Conservation (phyloP, 2,329 filamentous ascomycete genomes). For the Monosporascus ibericus region DNA sequence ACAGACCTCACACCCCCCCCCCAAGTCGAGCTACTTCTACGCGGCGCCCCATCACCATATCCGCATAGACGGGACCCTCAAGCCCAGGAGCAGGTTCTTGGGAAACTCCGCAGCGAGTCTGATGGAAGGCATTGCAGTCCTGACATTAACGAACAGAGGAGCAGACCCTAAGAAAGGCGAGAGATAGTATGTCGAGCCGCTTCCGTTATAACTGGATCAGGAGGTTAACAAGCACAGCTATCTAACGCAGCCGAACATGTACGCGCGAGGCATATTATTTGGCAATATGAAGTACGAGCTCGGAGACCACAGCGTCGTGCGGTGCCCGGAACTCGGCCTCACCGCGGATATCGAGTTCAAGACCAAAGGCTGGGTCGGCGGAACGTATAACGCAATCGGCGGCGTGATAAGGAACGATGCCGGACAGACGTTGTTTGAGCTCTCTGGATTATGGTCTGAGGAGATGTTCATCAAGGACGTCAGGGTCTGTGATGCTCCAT, state of each 20-base stretch:
- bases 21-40: conserved; percentile 99
- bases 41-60: conserved; percentile 93
- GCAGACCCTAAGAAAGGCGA: conserved; percentile 62
- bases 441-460: conserved; percentile 88
- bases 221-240: conserved; percentile 49
- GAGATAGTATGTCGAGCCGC: conserved; percentile 65
- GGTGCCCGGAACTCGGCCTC: conserved; percentile 81
- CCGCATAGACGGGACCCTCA: conserved; percentile 89
- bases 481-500: conserved; percentile 47
- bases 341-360: conserved; percentile 95
- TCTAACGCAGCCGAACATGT: conserved; percentile 98
- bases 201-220: not conserved
- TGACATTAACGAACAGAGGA: conserved; percentile 76
- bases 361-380: conserved; percentile 94
- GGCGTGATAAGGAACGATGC: conserved; percentile 85
- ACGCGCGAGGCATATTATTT: conserved; percentile 91
- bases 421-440: conserved; percentile 81
- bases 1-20: conserved; percentile 96
- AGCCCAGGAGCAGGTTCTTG: conserved; percentile 89
- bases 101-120: conserved; percentile 96
- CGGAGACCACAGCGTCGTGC: conserved; percentile 88
- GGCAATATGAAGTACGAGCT: conserved; percentile 99
- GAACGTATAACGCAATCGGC: conserved; percentile 93
- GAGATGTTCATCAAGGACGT: conserved; percentile 91
- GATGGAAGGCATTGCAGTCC: conserved; percentile 93